Conservation (phyloP, 768 basidiomycete species). For the Coprinopsis sp. region DNA sequence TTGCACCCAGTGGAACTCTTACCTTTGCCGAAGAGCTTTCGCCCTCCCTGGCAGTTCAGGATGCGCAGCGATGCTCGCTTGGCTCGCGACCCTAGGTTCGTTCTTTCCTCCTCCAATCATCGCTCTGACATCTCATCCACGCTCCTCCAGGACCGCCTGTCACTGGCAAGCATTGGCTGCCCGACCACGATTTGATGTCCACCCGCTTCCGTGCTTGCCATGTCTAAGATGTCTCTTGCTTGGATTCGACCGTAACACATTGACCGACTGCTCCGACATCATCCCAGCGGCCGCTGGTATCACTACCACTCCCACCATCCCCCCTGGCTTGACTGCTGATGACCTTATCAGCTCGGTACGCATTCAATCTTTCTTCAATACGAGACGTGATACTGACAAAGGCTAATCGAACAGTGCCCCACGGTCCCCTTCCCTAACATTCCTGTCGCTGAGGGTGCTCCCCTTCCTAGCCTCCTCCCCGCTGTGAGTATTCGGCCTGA, state of each 20-base stretch:
- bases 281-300: constrained; percentile 28
- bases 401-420: too few species aligned
- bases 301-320: constrained; percentile 2
- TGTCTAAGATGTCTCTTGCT: constrained; percentile 40
- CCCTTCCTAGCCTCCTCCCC: too few species aligned
- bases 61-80: constrained; percentile 37
- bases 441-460: too few species aligned
- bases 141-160: constrained; percentile 42
- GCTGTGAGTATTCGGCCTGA: too few species aligned
- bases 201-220: constrained; percentile 35
- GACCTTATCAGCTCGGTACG: constrained; percentile 7
- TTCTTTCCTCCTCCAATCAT: neutral
- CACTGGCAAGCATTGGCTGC: constrained; percentile 41
- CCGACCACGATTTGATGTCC: constrained; percentile 30
- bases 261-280: constrained; percentile 43
- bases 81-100: neutral
- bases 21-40: constrained; percentile 37
- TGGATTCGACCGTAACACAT: constrained; percentile 31
- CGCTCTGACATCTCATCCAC: constrained; percentile 19
- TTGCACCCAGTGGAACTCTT: constrained; percentile 33
- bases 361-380: neutral
- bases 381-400: too few species aligned
- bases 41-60: constrained; percentile 37
- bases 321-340: constrained; percentile 1
- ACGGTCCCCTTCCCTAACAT: too few species aligned